These are phyloP conservation scores for Fagopyrum esculentum DNA, from an alignment of 148 eudicot species.

Conservation along the genomic window DNA sequence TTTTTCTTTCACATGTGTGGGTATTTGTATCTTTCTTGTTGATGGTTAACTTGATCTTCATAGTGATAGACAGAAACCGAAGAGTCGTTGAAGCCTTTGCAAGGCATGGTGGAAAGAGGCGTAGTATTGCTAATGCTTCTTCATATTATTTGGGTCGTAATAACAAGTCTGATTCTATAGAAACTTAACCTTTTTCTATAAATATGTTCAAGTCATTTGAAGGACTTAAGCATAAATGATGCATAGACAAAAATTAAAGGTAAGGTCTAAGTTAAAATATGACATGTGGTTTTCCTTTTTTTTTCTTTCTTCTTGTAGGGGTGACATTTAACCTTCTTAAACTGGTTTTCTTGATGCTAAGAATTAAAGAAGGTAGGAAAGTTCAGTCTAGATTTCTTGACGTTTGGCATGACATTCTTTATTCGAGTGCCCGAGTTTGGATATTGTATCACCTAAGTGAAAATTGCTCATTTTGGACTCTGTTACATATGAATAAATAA, in stretches of 20 bases:
- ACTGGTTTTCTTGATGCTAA: neutral
- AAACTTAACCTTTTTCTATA: neutral
- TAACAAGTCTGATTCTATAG: neutral
- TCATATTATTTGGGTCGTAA: neutral
- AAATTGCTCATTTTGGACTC: neutral
- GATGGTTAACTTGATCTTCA: conserved; percentile 14
- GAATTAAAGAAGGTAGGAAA: neutral
- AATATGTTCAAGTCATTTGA: conserved; percentile 58
- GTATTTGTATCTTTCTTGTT: neutral
- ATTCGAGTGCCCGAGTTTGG: neutral
- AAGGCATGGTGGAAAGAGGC: conserved; percentile 73
- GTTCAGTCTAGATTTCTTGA: neutral
- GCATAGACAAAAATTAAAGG: conserved; percentile 94
- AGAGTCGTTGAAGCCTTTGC: conserved; percentile 95
- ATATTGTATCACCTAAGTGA: neutral
- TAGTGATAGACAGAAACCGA: conserved; percentile 95
- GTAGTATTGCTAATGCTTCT: neutral
- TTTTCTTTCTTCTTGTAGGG: neutral
- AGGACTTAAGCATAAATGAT: conserved; percentile 85
- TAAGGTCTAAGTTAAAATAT: conserved; percentile 11
- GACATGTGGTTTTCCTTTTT: neutral
- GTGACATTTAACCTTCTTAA: neutral
- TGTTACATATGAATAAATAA: neutral
- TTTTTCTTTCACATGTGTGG: neutral
- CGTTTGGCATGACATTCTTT: too few species aligned